Evolutionary conservation across 1,139 yeast genomes (phyloP).

Genomic region (Pichia kudriavzevii): DNA sequence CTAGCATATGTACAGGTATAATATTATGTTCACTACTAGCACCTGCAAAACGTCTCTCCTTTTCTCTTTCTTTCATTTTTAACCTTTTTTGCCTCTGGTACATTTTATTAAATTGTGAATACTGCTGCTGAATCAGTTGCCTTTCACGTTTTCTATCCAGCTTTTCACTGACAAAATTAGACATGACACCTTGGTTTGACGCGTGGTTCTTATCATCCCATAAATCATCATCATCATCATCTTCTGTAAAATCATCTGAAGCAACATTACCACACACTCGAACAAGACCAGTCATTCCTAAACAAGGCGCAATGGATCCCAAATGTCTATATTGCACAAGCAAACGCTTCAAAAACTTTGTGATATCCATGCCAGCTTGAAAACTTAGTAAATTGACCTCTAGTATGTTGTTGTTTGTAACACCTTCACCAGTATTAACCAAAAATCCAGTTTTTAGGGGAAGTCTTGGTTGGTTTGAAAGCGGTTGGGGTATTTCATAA

Average conservation of each 20-base stretch:
- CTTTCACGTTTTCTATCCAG: slow-evolving; percentile 23
- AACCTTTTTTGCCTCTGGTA: slow-evolving; percentile 13
- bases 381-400: slow-evolving; percentile 67
- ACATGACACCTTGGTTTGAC: slow-evolving; percentile 28
- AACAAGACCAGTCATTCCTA: slow-evolving; percentile 29
- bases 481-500: slow-evolving; percentile 53
- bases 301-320: slow-evolving; percentile 39
- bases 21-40: slow-evolving; percentile 24
- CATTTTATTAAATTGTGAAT: slow-evolving; percentile 14
- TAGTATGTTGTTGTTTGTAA: slow-evolving; percentile 27
- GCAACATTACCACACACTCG: slow-evolving; percentile 26
- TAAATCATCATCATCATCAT: slow-evolving; percentile 27
- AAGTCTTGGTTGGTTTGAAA: slow-evolving; percentile 60
- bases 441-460: slow-evolving; percentile 70
- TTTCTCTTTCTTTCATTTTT: slow-evolving; percentile 6
- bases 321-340: slow-evolving; percentile 58
- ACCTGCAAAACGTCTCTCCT: slow-evolving; percentile 6
- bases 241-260: slow-evolving; percentile 28
- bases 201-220: slow-evolving; percentile 13
- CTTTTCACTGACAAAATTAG: slow-evolving; percentile 1
- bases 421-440: slow-evolving; percentile 32
- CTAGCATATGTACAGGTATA: slow-evolving; percentile 80
- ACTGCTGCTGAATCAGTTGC: slow-evolving; percentile 13
- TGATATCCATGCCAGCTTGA: slow-evolving; percentile 52
- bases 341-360: slow-evolving; percentile 50